Base-by-base conservation (phyloP, 2,329 filamentous ascomycete species). In the Fusarium oxysporum region DNA sequence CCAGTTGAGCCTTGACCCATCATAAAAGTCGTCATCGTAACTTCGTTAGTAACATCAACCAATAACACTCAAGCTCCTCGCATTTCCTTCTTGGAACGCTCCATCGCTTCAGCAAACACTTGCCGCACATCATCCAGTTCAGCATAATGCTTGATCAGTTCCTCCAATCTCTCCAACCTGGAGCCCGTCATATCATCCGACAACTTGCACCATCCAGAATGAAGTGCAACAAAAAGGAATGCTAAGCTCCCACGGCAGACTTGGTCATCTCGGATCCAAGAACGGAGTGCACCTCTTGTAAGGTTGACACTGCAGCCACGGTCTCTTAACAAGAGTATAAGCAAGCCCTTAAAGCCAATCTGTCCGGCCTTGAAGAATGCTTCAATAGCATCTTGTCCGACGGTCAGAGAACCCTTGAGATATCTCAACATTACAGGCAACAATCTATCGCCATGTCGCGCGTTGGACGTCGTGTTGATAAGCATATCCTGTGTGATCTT, bases 401-500 rank as follows among this genome's bases (percentile, higher is more conserved):
- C 40, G 8, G 19, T 55, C 21, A 70, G n/a, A 35, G 59, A 35
- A 13, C 60, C 53, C 25, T 70, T 54, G 5, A 65, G 48, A 30
- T 70, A 70, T 59, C 61, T 59, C 37, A 65, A 30, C 53, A 70
- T 65, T 28, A 70, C 59, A 16, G 66, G 66, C n/a, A 70, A 35
- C 16, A 70, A 41, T 37, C 66, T 70, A 30, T 65, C 59, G 9
- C 67, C 67, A 55, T 70, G 66, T 48, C 53, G 66, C 14, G 38
- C 33, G 13, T 65, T 70, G 19, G 56, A 55, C 5, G 66, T 70
- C 13, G 61, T 70, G 50, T 70, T 70, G 48, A 70, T 70, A 8
- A 70, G 66, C 66, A 70, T 70, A 16, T 70, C 61, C 48, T 70
- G 66, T 16, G 61, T 70, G 40, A 70, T 55, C 19, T 70, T 65